Conservation (phyloP, 306 rosid species). For the Erythrophleum fordii region DNA sequence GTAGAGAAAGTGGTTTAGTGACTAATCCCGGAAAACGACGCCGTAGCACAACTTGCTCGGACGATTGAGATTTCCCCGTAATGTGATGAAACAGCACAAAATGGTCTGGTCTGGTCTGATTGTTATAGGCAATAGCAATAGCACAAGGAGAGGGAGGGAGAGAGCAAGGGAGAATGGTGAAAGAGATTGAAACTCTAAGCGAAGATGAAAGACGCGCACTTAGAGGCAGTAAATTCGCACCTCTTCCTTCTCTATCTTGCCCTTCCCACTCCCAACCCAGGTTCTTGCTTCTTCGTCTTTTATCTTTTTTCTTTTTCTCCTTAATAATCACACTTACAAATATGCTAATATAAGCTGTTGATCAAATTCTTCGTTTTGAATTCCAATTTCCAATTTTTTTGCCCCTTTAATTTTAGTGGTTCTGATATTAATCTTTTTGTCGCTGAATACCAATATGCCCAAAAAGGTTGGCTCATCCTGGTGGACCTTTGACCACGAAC, state of each 20-base stretch:
- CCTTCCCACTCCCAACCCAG: constrained; percentile 64
- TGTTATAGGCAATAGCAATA: background rate
- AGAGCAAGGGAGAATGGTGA: constrained; percentile 40
- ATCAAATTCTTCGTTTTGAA: constrained; percentile 27
- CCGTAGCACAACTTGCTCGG: background rate
- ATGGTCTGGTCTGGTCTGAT: background rate
- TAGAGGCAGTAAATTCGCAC: constrained; percentile 95
- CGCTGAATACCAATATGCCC: background rate
- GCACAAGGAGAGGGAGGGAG: background rate
- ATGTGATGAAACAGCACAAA: background rate
- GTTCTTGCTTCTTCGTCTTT: constrained; percentile 40
- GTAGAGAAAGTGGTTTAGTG: too few relatives aligned
- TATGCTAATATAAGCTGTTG: background rate
- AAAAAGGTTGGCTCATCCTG: constrained; percentile 89
- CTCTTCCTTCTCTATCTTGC: constrained; percentile 61
- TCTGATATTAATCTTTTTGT: constrained; percentile 5
- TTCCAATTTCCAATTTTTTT: background rate
- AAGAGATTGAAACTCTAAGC: constrained; percentile 60
- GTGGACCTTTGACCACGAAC: constrained; percentile 88
- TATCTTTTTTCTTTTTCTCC: background rate
- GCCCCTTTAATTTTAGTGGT: constrained; percentile 36
- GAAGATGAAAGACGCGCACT: constrained; percentile 89
- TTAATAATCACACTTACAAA: background rate
- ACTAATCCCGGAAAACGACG: background rate
- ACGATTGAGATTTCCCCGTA: background rate